These are phyloP conservation scores for Trichoderma hamatum DNA, from an alignment of 2,329 filamentous ascomycete species.

Conservation along the genomic window DNA sequence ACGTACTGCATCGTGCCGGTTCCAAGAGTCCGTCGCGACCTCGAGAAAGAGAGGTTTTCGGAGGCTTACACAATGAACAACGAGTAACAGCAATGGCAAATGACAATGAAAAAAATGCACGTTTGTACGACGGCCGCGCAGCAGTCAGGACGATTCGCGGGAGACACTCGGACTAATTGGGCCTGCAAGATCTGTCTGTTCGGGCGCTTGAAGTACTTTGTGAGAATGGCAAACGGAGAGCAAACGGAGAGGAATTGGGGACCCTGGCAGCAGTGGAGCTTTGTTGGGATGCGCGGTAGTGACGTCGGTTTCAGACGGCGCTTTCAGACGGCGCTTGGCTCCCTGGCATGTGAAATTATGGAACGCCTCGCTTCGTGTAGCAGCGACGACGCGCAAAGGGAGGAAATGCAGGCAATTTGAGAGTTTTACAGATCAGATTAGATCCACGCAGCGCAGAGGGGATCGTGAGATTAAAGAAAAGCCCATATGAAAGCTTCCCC, in stretches of 20 bases:
- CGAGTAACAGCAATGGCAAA: not conserved
- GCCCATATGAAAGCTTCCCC: not conserved
- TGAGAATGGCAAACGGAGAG: constrained; percentile 10
- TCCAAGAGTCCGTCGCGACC: constrained; percentile 19
- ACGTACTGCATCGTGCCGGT: constrained; percentile 89
- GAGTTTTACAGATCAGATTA: not conserved
- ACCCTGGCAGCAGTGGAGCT: constrained; percentile 18
- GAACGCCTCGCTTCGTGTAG: not conserved
- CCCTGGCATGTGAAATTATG: constrained; percentile 26
- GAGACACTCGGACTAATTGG: constrained; percentile 3
- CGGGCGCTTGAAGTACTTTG: constrained; percentile 16
- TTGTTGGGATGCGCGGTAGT: constrained; percentile 22
- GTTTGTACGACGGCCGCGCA: not conserved
- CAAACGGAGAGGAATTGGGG: constrained; percentile 18
- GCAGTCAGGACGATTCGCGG: not conserved
- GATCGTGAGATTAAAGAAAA: not conserved
- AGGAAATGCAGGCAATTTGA: not conserved
- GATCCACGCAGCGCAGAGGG: not conserved
- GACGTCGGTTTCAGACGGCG: constrained; percentile 26
- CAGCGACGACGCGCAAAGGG: constrained; percentile 4
- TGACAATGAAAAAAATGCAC: not conserved
- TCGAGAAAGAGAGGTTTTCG: not conserved
- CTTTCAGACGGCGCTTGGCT: constrained; percentile 11
- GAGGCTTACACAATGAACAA: not conserved
- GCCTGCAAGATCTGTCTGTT: constrained; percentile 6